Evolutionary conservation across 2,329 filamentous ascomycete species (phyloP), one percentile per base, ranked within the genome.

Genomic region (Alternaria panax): DNA sequence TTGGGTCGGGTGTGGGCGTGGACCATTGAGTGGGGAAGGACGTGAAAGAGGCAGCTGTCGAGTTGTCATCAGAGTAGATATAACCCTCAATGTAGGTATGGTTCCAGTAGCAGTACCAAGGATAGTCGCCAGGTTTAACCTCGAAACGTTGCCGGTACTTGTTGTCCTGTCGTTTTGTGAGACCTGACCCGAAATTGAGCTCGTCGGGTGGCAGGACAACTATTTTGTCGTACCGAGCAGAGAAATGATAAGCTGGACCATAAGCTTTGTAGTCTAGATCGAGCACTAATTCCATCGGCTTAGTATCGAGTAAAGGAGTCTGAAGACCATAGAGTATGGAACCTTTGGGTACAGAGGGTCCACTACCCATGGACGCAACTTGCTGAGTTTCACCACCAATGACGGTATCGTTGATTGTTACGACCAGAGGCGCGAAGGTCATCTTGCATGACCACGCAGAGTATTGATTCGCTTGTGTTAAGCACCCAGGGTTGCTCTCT

Each of bases 51-150:
- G 75, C 76, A 18, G 75, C 74, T 4, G 79, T 77, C 14, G 83
- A 80, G 47, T 85, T 80, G 71, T 86, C 76, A 54, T 86, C 83
- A 53, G 87, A 80, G 68, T 90, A 91, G 46, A 91, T 83, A 75
- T 90, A 90, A 36, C 86, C 85, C 73, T 91, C 88, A 50, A 90
- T 81, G 53, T 87, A 81, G 0, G 88, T 91, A 14, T 81, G 79
- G 70, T 91, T 91, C 87, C 88, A 91, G 72, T 85, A 86, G 74
- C 88, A 91, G 68, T 87, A 89, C 88, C 88, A 91, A 2, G 88
- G 87, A 59, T 82, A 83, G 34, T 90, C 86, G 8, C 86, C 86
- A n/a, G 83, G 80, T 56, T 79, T 72, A 11, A 82, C 79, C 51
- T 80, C 73, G 63, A 81, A 78, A 38, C 80, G 80, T 57, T 79